phyloP scores from a whole-genome alignment of 106 monocot species.

The Dendrobium catenatum region DNA sequence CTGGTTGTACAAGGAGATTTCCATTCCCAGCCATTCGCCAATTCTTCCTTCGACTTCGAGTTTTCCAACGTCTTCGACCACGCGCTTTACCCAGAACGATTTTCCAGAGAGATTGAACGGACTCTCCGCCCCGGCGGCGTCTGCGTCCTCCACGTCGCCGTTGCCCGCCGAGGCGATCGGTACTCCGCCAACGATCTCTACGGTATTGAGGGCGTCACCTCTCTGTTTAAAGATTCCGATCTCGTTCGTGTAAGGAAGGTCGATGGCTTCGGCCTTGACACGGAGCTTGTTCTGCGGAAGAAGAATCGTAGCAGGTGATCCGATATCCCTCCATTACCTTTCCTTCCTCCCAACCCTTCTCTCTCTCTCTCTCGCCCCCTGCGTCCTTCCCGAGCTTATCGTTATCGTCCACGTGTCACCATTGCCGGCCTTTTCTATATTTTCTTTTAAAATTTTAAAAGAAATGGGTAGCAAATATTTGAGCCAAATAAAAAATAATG shows the following conservation, averaged over 20 bases:
- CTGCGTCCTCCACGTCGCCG: slow-evolving; percentile 57
- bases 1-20: slow-evolving; percentile 76
- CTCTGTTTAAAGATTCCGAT: slow-evolving; percentile 44
- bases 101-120: slow-evolving; percentile 70
- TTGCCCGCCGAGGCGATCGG: slow-evolving; percentile 60
- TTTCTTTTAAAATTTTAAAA: not conserved
- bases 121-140: slow-evolving; percentile 65
- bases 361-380: not conserved
- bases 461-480: too few species aligned
- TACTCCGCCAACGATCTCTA: slow-evolving; percentile 82
- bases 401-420: not conserved
- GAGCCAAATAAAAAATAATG: too few species aligned
- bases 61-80: slow-evolving; percentile 97
- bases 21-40: slow-evolving; percentile 69
- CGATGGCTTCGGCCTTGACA: slow-evolving; percentile 86
- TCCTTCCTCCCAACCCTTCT: not conserved
- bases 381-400: not conserved
- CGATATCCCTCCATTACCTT: not conserved
- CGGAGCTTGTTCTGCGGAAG: slow-evolving; percentile 67
- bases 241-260: slow-evolving; percentile 43
- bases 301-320: slow-evolving; percentile 11
- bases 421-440: not conserved
- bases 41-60: slow-evolving; percentile 77
- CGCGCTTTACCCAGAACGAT: slow-evolving; percentile 72
- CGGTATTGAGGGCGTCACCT: slow-evolving; percentile 43